Percentiles rank a stretch among this genome's conserved stretches.
Evolutionary conservation across 1,284 basidiomycete species (phyloP).

Genomic region (Rhodotorula sp.): DNA sequence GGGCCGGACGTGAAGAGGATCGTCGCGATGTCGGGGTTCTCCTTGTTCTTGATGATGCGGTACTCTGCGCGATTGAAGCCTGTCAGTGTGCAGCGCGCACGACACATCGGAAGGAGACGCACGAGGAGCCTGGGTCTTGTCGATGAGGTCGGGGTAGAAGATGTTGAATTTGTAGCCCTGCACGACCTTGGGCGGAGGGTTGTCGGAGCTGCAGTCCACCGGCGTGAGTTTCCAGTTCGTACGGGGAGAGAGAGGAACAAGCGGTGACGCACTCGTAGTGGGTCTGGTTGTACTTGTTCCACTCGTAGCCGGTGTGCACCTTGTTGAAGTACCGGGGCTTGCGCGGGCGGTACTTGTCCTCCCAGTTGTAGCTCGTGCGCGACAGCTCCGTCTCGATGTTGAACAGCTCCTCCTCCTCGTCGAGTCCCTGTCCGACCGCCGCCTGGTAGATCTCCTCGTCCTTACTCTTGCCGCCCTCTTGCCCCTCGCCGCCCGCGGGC

Average conservation of each 20-base stretch:
- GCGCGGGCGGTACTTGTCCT: constrained; percentile 97
- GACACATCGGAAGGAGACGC: background rate
- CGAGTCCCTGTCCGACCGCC: constrained; percentile 78
- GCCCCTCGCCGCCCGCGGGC: constrained; percentile 14
- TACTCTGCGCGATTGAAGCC: constrained; percentile 60
- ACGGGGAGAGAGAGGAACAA: background rate
- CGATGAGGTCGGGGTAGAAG: constrained; percentile 82
- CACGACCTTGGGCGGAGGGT: constrained; percentile 95
- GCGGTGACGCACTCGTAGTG: constrained; percentile 81
- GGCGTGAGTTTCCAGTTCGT: background rate
- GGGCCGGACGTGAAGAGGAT: constrained; percentile 94
- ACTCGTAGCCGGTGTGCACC: constrained; percentile 99
- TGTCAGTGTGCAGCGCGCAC: background rate
- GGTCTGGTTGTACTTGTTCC: constrained; percentile 99
- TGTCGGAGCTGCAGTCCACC: constrained; percentile 68
- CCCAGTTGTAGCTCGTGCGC: constrained; percentile 91
- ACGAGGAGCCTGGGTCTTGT: constrained; percentile 86
- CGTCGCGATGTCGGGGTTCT: constrained; percentile 91
- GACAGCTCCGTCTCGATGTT: constrained; percentile 78
- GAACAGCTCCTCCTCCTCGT: constrained; percentile 92
- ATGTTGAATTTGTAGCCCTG: constrained; percentile 88
- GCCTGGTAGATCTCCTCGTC: constrained; percentile 54
- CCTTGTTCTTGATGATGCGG: constrained; percentile 84
- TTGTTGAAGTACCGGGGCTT: constrained; percentile 99
- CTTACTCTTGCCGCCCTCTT: constrained; percentile 7